Evolutionary conservation across 495 filamentous ascomycete species (phyloP).

Genomic region (Trichocladium antarcticum): DNA sequence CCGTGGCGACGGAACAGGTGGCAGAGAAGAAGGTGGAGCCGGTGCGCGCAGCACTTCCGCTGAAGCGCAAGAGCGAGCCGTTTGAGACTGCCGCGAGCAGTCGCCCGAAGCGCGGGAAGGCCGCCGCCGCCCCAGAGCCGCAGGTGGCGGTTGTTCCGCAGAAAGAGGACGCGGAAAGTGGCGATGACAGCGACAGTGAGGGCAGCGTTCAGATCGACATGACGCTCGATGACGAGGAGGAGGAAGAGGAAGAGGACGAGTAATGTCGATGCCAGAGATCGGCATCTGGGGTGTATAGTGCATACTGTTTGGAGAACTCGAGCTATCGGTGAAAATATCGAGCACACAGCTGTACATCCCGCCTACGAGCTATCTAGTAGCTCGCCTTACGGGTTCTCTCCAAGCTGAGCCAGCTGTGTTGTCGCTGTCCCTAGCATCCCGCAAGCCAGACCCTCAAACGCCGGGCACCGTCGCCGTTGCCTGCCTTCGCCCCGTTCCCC

Average conservation of each 20-base stretch:
- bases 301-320: neutral
- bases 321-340: neutral
- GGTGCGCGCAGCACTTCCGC: conserved; percentile 13
- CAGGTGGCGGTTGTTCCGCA: conserved; percentile 8
- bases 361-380: too few relatives aligned
- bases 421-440: neutral
- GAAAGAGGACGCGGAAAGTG: conserved; percentile 7
- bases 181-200: conserved; percentile 20
- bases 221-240: conserved; percentile 19
- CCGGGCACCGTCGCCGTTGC: neutral
- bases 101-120: conserved; percentile 5
- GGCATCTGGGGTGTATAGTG: conserved; percentile 3
- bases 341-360: neutral
- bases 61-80: conserved; percentile 38
- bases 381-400: neutral
- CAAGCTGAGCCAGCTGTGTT: neutral
- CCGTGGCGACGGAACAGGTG: neutral
- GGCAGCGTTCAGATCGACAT: conserved; percentile 26
- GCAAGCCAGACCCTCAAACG: conserved; percentile 4
- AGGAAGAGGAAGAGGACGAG: conserved; percentile 17
- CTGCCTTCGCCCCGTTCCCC: neutral
- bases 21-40: neutral
- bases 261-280: neutral
- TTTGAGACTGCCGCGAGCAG: conserved; percentile 5
- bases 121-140: neutral